phyloP scores from a whole-genome alignment of 768 basidiomycete genomes.

The Amanita rimosa region DNA sequence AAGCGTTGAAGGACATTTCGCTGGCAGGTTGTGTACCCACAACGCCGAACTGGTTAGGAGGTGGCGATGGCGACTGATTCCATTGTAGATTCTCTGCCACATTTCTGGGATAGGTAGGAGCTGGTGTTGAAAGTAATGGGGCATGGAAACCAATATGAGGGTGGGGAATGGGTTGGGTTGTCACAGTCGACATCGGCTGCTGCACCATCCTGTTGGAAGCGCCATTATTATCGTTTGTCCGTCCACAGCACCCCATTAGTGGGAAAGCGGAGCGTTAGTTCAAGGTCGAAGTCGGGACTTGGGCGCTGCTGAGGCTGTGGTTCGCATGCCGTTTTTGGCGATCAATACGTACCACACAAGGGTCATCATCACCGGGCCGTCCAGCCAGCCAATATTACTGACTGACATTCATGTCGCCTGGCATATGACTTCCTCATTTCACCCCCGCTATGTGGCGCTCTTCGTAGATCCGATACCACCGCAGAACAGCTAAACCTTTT shows the following conservation, averaged over 20 bases:
- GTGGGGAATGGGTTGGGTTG: slow-evolving; percentile 38
- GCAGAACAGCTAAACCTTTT: too few relatives aligned
- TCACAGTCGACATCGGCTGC: slow-evolving; percentile 21
- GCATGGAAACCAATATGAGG: slow-evolving; percentile 22
- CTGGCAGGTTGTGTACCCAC: slow-evolving; percentile 3
- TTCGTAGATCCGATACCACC: too few relatives aligned
- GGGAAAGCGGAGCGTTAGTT: slow-evolving; percentile 6
- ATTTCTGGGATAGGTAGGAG: slow-evolving; percentile 11
- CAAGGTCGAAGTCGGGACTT: slow-evolving; percentile 1
- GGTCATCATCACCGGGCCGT: not conserved
- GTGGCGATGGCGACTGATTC: slow-evolving; percentile 28
- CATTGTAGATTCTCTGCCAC: slow-evolving; percentile 12
- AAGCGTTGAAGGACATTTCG: slow-evolving; percentile 6
- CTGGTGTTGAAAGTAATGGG: slow-evolving; percentile 10
- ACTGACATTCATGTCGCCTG: not conserved
- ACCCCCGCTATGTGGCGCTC: not conserved
- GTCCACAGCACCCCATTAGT: slow-evolving; percentile 64
- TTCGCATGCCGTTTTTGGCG: slow-evolving; percentile 4
- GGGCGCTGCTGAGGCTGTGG: slow-evolving; percentile 14
- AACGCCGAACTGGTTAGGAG: slow-evolving; percentile 22
- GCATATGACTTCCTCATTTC: not conserved
- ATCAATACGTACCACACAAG: not conserved
- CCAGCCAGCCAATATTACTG: not conserved
- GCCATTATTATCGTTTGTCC: slow-evolving; percentile 21
- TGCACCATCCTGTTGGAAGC: slow-evolving; percentile 14